These are phyloP conservation scores for Carpinus fangiana DNA, from an alignment of 306 rosid species.

Conservation along the genomic window DNA sequence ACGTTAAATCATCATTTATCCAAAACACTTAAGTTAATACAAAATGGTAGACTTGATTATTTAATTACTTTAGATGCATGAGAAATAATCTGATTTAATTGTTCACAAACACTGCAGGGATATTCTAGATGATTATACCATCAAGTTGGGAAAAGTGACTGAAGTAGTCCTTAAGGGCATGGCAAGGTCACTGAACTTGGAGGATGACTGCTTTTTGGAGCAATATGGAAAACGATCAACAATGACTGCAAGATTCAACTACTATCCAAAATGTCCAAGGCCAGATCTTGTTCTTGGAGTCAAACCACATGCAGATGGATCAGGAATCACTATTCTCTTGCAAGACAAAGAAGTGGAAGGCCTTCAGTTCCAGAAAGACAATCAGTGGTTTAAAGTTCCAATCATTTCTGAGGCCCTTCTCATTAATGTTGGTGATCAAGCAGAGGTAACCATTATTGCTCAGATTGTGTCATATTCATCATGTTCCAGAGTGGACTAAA, in stretches of 20 bases:
- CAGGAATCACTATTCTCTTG: slow-evolving; percentile 58
- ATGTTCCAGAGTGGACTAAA: neutral
- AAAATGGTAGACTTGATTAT: too few relatives aligned
- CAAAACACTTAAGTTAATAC: too few relatives aligned
- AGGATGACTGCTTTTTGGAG: slow-evolving; percentile 53
- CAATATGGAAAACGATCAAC: slow-evolving; percentile 43
- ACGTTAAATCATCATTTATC: too few relatives aligned
- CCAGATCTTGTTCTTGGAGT: slow-evolving; percentile 66
- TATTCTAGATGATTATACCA: slow-evolving; percentile 44
- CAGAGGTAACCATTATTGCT: slow-evolving; percentile 48
- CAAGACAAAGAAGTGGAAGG: slow-evolving; percentile 77
- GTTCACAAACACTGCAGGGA: slow-evolving; percentile 41
- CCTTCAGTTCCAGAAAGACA: slow-evolving; percentile 69
- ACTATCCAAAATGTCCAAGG: slow-evolving; percentile 68
- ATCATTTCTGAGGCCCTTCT: slow-evolving; percentile 58
- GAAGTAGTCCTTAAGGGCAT: slow-evolving; percentile 62
- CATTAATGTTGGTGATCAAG: slow-evolving; percentile 81
- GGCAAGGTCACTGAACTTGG: slow-evolving; percentile 70
- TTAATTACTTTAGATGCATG: neutral
- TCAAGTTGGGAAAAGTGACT: slow-evolving; percentile 35
- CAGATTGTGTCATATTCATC: neutral
- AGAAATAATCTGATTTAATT: neutral
- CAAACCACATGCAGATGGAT: slow-evolving; percentile 76
- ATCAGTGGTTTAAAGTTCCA: slow-evolving; percentile 70
- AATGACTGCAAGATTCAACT: slow-evolving; percentile 57